Conservation (phyloP, 225 moss, liverwort and hornwort genomes). For the Marchantia paleacea region DNA sequence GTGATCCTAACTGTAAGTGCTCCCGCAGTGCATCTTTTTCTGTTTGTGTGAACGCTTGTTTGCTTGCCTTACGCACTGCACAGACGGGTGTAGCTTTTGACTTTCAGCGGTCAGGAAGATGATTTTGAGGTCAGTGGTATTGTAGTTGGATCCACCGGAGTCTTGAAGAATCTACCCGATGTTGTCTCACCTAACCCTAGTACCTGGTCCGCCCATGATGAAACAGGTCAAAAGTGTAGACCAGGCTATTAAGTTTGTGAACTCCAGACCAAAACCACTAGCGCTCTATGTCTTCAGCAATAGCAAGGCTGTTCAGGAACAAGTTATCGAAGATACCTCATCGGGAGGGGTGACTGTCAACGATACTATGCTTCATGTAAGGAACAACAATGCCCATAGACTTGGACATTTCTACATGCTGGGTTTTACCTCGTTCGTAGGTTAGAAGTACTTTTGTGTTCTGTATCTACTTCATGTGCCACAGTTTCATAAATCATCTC, state of each 20-base stretch:
- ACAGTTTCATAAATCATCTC: not conserved
- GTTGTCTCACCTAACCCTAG: not conserved
- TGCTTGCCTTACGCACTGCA: too few species aligned
- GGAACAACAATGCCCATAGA: conserved; percentile 1
- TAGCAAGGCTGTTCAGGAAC: conserved; percentile 38
- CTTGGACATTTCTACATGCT: not conserved
- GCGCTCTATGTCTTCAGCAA: conserved; percentile 59
- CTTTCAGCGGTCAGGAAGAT: too few species aligned
- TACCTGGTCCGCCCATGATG: not conserved
- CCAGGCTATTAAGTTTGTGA: conserved; percentile 57
- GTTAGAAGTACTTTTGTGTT: not conserved
- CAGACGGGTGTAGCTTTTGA: too few species aligned
- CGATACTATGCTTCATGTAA: conserved; percentile 71
- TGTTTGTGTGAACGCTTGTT: not conserved
- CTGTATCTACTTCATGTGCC: not conserved
- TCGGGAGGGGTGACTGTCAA: conserved; percentile 63
- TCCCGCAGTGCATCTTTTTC: not conserved
- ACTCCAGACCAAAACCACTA: conserved; percentile 60
- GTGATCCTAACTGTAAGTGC: conserved; percentile 37
- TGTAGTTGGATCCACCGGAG: too few species aligned
- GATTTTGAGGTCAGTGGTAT: too few species aligned
- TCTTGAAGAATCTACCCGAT: not conserved
- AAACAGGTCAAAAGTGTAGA: conserved; percentile 52
- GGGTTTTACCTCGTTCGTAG: not conserved
- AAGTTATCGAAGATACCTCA: conserved; percentile 61